A percentile compares a stretch with the other conserved stretches of the same genome.
Evolutionary conservation across 202 grass and related monocot species (phyloP).

Genomic region (Zoysia matrella): DNA sequence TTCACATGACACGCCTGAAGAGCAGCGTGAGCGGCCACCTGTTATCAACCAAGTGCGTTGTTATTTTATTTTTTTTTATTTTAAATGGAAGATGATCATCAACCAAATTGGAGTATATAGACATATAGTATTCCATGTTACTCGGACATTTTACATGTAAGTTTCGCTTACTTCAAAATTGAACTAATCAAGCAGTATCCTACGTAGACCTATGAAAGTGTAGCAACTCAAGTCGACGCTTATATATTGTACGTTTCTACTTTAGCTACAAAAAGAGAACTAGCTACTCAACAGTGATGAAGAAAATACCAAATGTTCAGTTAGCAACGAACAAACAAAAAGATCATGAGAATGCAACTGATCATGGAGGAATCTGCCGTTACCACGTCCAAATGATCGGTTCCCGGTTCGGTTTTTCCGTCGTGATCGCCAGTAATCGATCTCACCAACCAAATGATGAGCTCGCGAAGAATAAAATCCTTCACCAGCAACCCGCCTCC

Average conservation of each 20-base stretch:
- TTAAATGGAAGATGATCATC: neutral
- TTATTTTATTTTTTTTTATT: neutral
- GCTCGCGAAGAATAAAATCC: conserved; percentile 36
- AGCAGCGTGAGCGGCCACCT: neutral
- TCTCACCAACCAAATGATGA: conserved; percentile 59
- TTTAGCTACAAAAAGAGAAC: neutral
- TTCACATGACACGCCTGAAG: neutral
- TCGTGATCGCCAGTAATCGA: conserved; percentile 39
- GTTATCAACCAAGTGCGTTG: neutral
- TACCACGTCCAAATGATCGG: conserved; percentile 32
- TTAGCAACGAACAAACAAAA: neutral
- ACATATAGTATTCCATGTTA: neutral
- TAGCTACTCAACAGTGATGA: neutral
- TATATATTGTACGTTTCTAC: neutral
- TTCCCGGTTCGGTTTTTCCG: conserved; percentile 13
- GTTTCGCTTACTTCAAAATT: neutral
- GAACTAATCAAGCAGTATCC: neutral
- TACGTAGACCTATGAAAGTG: neutral
- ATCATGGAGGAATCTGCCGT: conserved; percentile 34
- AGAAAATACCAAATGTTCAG: neutral
- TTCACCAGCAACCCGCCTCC: neutral
- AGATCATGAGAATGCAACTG: neutral
- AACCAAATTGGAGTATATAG: neutral
- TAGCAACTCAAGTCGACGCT: neutral
- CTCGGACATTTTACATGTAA: neutral